Percentiles rank a stretch among this genome's conserved stretches.
phyloP scores from a whole-genome alignment of 2,329 filamentous ascomycete genomes.

The Bipolaris oryzae region DNA sequence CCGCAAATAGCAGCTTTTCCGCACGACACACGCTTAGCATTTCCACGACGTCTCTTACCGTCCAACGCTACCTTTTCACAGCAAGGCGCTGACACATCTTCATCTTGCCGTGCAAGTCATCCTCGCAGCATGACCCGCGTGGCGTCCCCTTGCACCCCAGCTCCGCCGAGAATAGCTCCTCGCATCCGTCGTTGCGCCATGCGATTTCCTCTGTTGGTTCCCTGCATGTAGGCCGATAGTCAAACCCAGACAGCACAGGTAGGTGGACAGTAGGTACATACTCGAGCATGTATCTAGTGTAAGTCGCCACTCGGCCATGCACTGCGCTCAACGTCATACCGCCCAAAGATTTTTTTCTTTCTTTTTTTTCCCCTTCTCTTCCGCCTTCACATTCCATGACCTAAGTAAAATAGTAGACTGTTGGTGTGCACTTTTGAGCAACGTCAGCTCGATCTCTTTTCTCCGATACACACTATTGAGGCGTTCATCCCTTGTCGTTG shows the following conservation, averaged over 20 bases:
- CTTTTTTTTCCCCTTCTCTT: not conserved
- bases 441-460: no score
- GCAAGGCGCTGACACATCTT: constrained; percentile 8
- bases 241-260: not conserved
- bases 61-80: not conserved
- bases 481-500: not conserved
- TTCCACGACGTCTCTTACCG: not conserved
- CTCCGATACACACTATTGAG: not conserved
- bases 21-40: not conserved
- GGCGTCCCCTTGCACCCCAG: constrained; percentile 11
- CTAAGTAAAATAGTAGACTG: no score
- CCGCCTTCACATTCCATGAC: not conserved
- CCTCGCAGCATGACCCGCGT: constrained; percentile 3
- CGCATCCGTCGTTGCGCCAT: constrained; percentile 9
- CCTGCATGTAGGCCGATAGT: constrained; percentile 10
- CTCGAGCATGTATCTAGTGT: not conserved
- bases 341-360: not conserved
- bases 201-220: constrained; percentile 6
- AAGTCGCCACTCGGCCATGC: constrained; percentile 1
- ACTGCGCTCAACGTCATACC: constrained; percentile 7
- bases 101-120: not conserved
- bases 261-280: no score
- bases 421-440: no score
- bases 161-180: constrained; percentile 22
- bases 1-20: constrained; percentile 9